A percentile compares a stretch with the other conserved stretches of the same genome.
Evolutionary conservation across 2,329 filamentous ascomycete genomes (phyloP).

Genomic region (Arthrobotrys musiformis): DNA sequence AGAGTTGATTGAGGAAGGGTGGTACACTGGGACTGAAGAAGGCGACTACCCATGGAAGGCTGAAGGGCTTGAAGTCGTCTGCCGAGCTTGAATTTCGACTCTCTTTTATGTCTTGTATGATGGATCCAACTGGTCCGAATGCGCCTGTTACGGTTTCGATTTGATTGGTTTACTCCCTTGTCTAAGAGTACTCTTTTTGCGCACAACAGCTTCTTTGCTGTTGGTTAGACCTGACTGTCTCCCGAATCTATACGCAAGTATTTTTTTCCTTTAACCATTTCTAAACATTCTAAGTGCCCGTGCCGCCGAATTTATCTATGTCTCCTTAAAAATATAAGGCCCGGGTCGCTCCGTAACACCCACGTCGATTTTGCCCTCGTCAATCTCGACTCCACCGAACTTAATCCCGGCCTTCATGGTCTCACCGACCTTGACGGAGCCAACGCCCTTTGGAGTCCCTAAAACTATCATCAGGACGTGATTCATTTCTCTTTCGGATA

Average conservation of each 20-base stretch:
- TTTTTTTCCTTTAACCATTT: constrained; percentile 1
- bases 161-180: not conserved
- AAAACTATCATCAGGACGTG: not conserved
- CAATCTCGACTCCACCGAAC: constrained; percentile 81
- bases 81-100: constrained; percentile 12
- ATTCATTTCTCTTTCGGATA: not conserved
- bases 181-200: not conserved
- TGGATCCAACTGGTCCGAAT: not conserved
- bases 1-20: constrained; percentile 73
- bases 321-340: constrained; percentile 56
- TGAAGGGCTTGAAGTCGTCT: constrained; percentile 38
- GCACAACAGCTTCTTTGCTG: not conserved
- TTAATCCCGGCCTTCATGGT: constrained; percentile 84
- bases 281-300: not conserved
- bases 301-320: not conserved
- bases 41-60: constrained; percentile 54
- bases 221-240: not conserved
- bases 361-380: constrained; percentile 86
- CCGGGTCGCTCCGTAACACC: constrained; percentile 73
- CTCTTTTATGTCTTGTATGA: not conserved
- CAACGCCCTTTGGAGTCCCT: constrained; percentile 95
- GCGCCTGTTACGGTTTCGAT: not conserved
- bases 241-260: not conserved
- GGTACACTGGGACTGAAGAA: constrained; percentile 69
- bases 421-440: constrained; percentile 84